These are phyloP conservation scores for Chaetomium globosum DNA, from an alignment of 2,329 filamentous ascomycete genomes.

Conservation along the genomic window DNA sequence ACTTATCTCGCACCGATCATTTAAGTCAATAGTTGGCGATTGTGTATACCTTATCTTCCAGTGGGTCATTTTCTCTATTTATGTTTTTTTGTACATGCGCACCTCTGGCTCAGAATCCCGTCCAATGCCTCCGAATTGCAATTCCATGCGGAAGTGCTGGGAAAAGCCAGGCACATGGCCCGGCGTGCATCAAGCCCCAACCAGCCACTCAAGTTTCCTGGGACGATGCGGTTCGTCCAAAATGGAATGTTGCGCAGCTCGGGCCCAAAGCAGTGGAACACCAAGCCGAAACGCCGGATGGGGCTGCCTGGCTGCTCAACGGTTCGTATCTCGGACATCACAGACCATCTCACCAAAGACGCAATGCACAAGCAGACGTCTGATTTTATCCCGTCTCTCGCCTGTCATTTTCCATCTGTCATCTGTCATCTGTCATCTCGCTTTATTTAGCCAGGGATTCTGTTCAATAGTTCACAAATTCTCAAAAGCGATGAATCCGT, in stretches of 20 bases:
- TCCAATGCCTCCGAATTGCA: background rate
- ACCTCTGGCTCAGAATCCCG: background rate
- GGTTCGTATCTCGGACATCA: background rate
- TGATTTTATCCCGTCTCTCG: background rate
- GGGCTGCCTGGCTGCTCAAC: background rate
- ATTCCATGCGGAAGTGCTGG: background rate
- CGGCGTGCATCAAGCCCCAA: constrained; percentile 18
- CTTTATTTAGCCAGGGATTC: background rate
- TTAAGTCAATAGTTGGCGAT: background rate
- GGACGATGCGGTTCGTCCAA: constrained; percentile 6
- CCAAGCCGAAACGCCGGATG: background rate
- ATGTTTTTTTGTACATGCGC: background rate
- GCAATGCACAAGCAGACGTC: background rate
- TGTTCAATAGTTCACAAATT: background rate
- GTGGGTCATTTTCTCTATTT: background rate
- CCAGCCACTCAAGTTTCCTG: constrained; percentile 17
- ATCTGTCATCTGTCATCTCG: background rate
- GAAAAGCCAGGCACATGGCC: constrained; percentile 22
- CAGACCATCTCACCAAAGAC: constrained; percentile 1
- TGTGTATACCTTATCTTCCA: background rate
- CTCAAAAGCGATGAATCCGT: background rate
- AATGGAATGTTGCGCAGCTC: constrained; percentile 8
- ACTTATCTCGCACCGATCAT: background rate
- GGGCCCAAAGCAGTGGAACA: constrained; percentile 12
- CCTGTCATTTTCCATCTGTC: background rate